Evolutionary conservation across 352 stramenopile genomes (phyloP), one percentile per base, ranked within the genome.

Genomic region (Phytophthora citrophthora): DNA sequence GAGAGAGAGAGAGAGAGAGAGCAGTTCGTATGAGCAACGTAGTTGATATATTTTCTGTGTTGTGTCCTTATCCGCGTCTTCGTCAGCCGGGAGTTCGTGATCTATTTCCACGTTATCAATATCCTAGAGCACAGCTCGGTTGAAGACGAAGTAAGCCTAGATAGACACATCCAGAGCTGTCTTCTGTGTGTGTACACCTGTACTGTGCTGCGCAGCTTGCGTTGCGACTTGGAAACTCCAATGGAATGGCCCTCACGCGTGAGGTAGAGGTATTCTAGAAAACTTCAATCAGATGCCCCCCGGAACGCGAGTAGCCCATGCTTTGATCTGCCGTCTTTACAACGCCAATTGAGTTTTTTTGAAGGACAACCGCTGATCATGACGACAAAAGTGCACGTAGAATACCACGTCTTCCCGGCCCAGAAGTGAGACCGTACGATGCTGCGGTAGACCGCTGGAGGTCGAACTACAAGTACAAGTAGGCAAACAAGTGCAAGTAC

Each of bases 1-100:
- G 49, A 63, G 62, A 72, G 61, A 64, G 18, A 63, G 67, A 76
- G 67, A 69, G 18, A 31, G 49, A 63, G 62, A 72, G 61, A 64
- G 18, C 16, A 51, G 26, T 34, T 43, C 18, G 23, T 20, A 34
- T 34, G 29, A 34, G 8, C 29, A 23, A 8, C 20, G 16, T 23
- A 45, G 18, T 27, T 45, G 20, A 55, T 46, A 18, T 13, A 46
- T 11, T 55, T 29, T 34, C 11, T 41, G 24, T 26, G 32, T 10
- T 16, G 32, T 9, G 10, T 43, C 18, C 18, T 47, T 45, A 39
- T 43, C 18, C 53, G 50, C 40, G 41, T 53, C 41, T 46, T 53
- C 41, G 15, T 61, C 40, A 61, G 53, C 29, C 46, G 53, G 27
- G 29, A 27, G 18, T 8, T 43, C 34, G 16, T 41, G 12, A 5